Base-by-base conservation (phyloP, 495 filamentous ascomycete genomes). In the Mytilinidion resinicola region DNA sequence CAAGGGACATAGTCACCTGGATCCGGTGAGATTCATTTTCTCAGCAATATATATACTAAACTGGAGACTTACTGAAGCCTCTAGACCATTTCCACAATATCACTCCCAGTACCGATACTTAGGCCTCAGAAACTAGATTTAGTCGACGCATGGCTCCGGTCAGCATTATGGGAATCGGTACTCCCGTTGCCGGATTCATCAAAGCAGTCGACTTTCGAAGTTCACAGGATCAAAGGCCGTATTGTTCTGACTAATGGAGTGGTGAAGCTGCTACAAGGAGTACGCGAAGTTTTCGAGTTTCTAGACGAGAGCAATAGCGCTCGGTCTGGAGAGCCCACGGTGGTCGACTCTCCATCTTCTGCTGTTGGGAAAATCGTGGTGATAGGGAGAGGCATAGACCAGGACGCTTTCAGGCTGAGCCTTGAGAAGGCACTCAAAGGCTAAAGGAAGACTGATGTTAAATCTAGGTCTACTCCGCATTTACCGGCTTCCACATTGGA, bases 261-360 rank as follows among this genome's bases (percentile, higher is more conserved):
- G 2, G 77, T 78, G 34, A 87, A 85, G 67, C 82, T 97, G 61
- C 79, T 96, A 5, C 93, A 98, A 69, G 93, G 91, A 15, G 93
- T 98, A 3, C 77, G 92, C 35, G 92, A 96, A 55, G 77, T 96
- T 8, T 98, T 96, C 68, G 93, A 97, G 67, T 88, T 97, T 15
- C 77, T 89, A 35, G 90, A 95, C 56, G 75, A 76, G 12, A 70
- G 68, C 12, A 43, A 66, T 19, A 74, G n/a, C 20, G n/a, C 50
- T 6, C n/a, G 20, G 53, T 51, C 37, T 67, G 63, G 11, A 56
- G 62, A 34, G 69, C 65, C 35, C 57, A 52, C 17, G 61, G 57
- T 46, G 41, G 55, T 52, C 5, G 41, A 43, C 19, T 50, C 19
- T 11, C 21, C 52, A n/a, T 61, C 56, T 12, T 61, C 55, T 12